Conservation (phyloP, 169 alveolate genomes). For the Plasmodium gallinaceum region DNA sequence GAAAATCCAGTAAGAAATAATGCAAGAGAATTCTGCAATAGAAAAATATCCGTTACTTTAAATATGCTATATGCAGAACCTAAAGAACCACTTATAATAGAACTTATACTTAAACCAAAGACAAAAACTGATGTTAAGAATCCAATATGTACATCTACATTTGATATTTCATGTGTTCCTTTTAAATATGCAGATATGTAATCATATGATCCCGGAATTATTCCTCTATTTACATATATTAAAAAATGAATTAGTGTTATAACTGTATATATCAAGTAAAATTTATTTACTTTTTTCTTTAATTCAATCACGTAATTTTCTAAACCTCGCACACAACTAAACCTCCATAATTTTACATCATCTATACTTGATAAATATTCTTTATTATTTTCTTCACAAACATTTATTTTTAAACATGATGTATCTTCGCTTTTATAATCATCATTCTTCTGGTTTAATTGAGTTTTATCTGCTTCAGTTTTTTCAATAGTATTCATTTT, state of each 20-base stretch:
- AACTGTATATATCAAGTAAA: constrained; percentile 39
- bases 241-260: constrained; percentile 36
- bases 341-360: not conserved
- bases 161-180: constrained; percentile 17
- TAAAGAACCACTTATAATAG: constrained; percentile 47
- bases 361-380: constrained; percentile 23
- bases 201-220: constrained; percentile 65
- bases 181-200: constrained; percentile 37
- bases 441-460: not conserved
- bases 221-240: constrained; percentile 63
- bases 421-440: not conserved
- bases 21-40: constrained; percentile 42
- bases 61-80: constrained; percentile 39
- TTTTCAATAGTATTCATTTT: constrained; percentile 41
- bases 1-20: constrained; percentile 32
- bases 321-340: constrained; percentile 13
- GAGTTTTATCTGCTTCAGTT: constrained; percentile 9
- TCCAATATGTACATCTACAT: constrained; percentile 70
- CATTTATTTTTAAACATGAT: not conserved
- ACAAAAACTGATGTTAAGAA: constrained; percentile 52
- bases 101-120: constrained; percentile 52
- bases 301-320: constrained; percentile 14
- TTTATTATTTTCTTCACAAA: not conserved
- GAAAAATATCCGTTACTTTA: constrained; percentile 25
- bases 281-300: constrained; percentile 25